These are phyloP conservation scores for Spinacia oleracea DNA, from an alignment of 179 eudicot genomes.

Conservation along the genomic window DNA sequence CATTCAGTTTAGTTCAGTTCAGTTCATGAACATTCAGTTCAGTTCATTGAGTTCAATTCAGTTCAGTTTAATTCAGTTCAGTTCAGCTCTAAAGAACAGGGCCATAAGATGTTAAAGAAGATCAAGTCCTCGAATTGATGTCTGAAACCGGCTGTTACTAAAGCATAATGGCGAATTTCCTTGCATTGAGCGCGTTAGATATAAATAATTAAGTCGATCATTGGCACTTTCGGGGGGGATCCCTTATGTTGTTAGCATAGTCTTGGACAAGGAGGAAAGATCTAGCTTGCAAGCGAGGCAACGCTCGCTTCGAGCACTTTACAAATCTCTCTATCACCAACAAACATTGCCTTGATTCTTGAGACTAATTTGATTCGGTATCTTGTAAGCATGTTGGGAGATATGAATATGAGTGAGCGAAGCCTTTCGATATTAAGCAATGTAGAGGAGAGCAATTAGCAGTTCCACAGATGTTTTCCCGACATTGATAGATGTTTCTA, in stretches of 20 bases:
- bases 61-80: too few relatives aligned
- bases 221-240: constrained; percentile 80
- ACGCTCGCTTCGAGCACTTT: constrained; percentile 76
- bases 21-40: too few relatives aligned
- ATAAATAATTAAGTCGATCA: constrained; percentile 69
- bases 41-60: too few relatives aligned
- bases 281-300: constrained; percentile 55
- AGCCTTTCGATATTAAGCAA: constrained; percentile 73
- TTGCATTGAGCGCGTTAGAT: constrained; percentile 82
- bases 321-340: constrained; percentile 74
- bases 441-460: constrained; percentile 51
- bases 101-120: constrained; percentile 81
- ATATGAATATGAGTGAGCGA: constrained; percentile 73
- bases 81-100: too few relatives aligned
- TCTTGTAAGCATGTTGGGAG: constrained; percentile 56
- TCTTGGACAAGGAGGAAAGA: constrained; percentile 38
- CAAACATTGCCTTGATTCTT: constrained; percentile 45
- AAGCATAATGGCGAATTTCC: constrained; percentile 83
- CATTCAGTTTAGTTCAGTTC: too few relatives aligned
- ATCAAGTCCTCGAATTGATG: constrained; percentile 48
- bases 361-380: constrained; percentile 58
- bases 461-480: constrained; percentile 49
- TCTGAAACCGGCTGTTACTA: constrained; percentile 40
- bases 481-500: constrained; percentile 63
- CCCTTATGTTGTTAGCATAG: constrained; percentile 52